phyloP scores from a whole-genome alignment of 108 stramenopile genomes.

The Skeletonema grethae region DNA sequence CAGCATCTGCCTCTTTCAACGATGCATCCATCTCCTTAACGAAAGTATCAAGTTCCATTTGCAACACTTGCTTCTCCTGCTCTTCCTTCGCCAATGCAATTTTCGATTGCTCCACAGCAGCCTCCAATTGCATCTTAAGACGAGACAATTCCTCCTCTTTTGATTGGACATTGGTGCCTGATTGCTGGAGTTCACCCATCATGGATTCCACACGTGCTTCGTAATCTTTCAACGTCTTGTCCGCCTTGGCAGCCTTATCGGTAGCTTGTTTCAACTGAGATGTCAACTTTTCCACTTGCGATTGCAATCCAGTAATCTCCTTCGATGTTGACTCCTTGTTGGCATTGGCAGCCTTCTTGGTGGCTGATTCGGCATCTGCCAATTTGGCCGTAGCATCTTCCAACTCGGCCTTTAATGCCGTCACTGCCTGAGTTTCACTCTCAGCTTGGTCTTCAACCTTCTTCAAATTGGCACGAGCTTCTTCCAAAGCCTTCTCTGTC shows the following conservation, averaged over 20 bases:
- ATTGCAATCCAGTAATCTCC: constrained; percentile 24
- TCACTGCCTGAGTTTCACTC: constrained; percentile 11
- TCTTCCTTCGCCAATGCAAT: constrained; percentile 13
- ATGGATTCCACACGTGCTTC: constrained; percentile 25
- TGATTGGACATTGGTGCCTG: constrained; percentile 12
- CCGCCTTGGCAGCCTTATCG: constrained; percentile 10
- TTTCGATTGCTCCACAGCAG: constrained; percentile 19
- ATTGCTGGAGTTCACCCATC: constrained; percentile 26
- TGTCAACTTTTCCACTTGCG: constrained; percentile 11
- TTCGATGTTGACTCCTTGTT: constrained; percentile 11
- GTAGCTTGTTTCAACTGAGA: constrained; percentile 27
- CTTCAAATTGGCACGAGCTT: constrained; percentile 28
- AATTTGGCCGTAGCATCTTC: constrained; percentile 17
- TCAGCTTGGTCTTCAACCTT: constrained; percentile 8
- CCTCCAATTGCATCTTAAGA: constrained; percentile 18
- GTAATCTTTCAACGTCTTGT: constrained; percentile 24
- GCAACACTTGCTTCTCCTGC: constrained; percentile 22
- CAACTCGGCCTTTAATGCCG: constrained; percentile 25
- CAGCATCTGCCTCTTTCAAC: constrained; percentile 25
- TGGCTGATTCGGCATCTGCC: constrained; percentile 17
- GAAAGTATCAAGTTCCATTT: constrained; percentile 23
- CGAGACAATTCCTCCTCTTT: constrained; percentile 16
- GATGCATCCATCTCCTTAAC: constrained; percentile 34
- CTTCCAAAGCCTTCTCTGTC: constrained; percentile 26
- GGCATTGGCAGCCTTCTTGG: neutral